Evolutionary conservation across 2,329 filamentous ascomycete genomes (phyloP).

Genomic region (Thielaviopsis musarum): DNA sequence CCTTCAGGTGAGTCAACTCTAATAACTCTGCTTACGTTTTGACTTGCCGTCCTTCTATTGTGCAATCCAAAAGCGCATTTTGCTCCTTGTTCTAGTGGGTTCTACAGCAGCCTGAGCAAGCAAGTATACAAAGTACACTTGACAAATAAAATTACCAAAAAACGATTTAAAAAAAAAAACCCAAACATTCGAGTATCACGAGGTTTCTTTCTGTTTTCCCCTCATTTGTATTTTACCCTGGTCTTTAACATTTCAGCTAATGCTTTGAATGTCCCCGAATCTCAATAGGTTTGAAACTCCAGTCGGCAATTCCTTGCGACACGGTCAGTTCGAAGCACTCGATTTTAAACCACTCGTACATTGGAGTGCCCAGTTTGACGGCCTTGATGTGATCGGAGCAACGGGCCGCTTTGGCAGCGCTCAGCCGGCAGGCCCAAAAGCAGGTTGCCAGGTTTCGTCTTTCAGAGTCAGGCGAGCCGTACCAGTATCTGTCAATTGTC

Average conservation of each 20-base stretch:
- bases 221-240: neutral
- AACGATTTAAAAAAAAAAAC: no score
- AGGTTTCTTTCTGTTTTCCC: neutral
- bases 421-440: conserved; percentile 43
- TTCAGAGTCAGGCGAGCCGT: conserved; percentile 52
- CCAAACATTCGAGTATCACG: neutral
- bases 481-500: conserved; percentile 56
- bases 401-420: conserved; percentile 41
- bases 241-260: neutral
- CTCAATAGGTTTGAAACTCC: conserved; percentile 22
- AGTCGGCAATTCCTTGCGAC: conserved; percentile 44
- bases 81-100: no score
- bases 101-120: no score
- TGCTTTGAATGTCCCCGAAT: conserved; percentile 3
- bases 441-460: conserved; percentile 71
- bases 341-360: conserved; percentile 51
- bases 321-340: conserved; percentile 55
- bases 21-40: no score
- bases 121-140: no score
- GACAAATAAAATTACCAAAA: no score
- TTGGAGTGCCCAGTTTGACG: conserved; percentile 45
- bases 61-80: no score
- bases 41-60: no score
- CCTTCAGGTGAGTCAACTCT: no score
- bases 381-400: conserved; percentile 47